Conservation (phyloP, 108 stramenopile species). For the Fragilariopsis cylindrus region DNA sequence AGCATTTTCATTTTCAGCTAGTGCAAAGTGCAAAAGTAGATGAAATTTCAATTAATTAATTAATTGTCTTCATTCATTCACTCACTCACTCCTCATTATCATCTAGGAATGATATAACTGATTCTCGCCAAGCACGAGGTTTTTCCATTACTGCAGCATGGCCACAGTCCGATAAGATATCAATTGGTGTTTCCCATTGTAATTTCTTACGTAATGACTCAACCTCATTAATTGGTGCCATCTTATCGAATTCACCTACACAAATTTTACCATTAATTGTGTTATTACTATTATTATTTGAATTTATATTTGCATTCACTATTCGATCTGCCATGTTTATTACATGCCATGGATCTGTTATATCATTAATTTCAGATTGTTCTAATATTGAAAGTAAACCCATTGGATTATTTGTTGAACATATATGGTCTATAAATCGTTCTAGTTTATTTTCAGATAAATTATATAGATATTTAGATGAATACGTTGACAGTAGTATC, state of each 20-base stretch:
- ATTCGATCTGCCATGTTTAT: constrained; percentile 51
- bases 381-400: constrained; percentile 54
- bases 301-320: background rate
- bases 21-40: too few relatives aligned
- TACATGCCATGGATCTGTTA: constrained; percentile 45
- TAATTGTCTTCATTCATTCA: too few relatives aligned
- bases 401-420: constrained; percentile 28
- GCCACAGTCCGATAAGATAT: constrained; percentile 44
- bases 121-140: constrained; percentile 44
- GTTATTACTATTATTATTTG: background rate
- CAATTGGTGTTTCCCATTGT: constrained; percentile 5
- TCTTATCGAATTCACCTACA: constrained; percentile 57
- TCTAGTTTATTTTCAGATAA: constrained; percentile 7
- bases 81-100: background rate
- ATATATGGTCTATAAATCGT: constrained; percentile 31
- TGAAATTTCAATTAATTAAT: too few relatives aligned
- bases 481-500: constrained; percentile 55
- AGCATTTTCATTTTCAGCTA: too few relatives aligned
- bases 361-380: constrained; percentile 45
- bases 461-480: constrained; percentile 44
- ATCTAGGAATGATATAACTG: constrained; percentile 43
- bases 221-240: constrained; percentile 44
- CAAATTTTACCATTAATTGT: constrained; percentile 26
- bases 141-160: constrained; percentile 63
- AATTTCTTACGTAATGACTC: constrained; percentile 6